Evolutionary conservation across 164 flowering plant species (phyloP).

Genomic region (Vitis labrusca): DNA sequence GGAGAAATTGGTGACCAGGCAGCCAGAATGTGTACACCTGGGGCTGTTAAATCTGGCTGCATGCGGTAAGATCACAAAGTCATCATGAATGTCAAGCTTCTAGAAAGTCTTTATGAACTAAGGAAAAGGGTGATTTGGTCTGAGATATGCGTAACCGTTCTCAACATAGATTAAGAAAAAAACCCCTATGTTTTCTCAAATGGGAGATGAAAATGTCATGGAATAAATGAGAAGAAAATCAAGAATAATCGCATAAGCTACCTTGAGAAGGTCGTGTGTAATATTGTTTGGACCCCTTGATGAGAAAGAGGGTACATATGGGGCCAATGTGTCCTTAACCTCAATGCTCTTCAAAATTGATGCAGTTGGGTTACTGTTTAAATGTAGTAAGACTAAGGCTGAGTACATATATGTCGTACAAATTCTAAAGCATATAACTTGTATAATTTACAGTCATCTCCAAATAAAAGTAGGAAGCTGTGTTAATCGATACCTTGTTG

Average conservation of each 20-base stretch:
- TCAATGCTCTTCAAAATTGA: background rate
- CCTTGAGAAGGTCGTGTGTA: conserved; percentile 41
- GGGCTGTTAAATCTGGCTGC: conserved; percentile 42
- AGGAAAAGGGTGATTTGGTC: no score
- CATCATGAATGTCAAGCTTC: no score
- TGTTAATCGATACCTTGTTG: conserved; percentile 27
- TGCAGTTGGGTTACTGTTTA: conserved; percentile 8
- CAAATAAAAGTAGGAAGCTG: background rate
- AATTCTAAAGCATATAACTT: background rate
- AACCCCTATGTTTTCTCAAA: no score
- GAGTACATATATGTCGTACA: no score
- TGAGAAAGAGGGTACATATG: conserved; percentile 3
- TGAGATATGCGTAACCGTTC: no score
- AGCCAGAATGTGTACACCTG: conserved; percentile 35
- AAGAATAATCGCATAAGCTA: background rate
- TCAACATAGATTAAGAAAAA: no score
- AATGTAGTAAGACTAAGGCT: background rate
- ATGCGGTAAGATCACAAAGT: background rate
- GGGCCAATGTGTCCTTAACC: background rate
- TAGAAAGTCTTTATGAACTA: no score
- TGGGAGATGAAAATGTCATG: no score
- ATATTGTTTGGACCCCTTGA: conserved; percentile 7
- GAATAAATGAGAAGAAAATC: no score
- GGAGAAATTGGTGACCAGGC: conserved; percentile 30
- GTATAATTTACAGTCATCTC: background rate